Percentiles rank a stretch among this genome's conserved stretches.
phyloP scores from a whole-genome alignment of 2,329 filamentous ascomycete genomes.

The Cladophialophora psammophila region DNA sequence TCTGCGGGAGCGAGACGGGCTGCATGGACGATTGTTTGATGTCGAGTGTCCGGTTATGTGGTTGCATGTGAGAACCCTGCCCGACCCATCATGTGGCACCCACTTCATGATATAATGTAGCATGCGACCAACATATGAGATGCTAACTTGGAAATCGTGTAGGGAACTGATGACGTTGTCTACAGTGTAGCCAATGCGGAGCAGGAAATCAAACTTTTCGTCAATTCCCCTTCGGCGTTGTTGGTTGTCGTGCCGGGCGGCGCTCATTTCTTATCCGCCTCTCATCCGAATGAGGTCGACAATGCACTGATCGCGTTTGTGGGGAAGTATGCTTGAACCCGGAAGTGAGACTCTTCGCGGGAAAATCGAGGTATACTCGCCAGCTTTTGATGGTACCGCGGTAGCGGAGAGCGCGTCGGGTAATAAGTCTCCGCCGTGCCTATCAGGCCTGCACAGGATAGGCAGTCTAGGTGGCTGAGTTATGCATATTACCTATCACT shows the following conservation, averaged over 20 bases:
- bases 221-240: slow-evolving; percentile 51
- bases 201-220: slow-evolving; percentile 59
- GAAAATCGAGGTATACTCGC: too few species aligned
- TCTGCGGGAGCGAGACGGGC: slow-evolving; percentile 57
- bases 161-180: slow-evolving; percentile 53
- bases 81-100: neutral
- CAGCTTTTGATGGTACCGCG: too few species aligned
- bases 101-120: neutral
- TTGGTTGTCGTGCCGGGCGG: slow-evolving; percentile 56
- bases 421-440: too few species aligned
- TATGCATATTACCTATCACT: too few species aligned
- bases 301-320: slow-evolving; percentile 51
- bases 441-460: too few species aligned
- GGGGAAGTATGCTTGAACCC: slow-evolving; percentile 34
- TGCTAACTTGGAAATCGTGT: slow-evolving; percentile 23
- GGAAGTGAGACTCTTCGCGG: neutral
- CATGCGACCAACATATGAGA: neutral
- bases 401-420: too few species aligned
- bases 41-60: slow-evolving; percentile 60
- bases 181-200: slow-evolving; percentile 53
- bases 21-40: slow-evolving; percentile 56
- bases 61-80: slow-evolving; percentile 51
- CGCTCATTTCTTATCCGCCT: slow-evolving; percentile 59
- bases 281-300: slow-evolving; percentile 56
- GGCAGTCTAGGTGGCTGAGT: too few species aligned